Evolutionary conservation across 768 basidiomycete genomes (phyloP), one percentile per base, ranked within the genome.

Genomic region (Russula lepida): DNA sequence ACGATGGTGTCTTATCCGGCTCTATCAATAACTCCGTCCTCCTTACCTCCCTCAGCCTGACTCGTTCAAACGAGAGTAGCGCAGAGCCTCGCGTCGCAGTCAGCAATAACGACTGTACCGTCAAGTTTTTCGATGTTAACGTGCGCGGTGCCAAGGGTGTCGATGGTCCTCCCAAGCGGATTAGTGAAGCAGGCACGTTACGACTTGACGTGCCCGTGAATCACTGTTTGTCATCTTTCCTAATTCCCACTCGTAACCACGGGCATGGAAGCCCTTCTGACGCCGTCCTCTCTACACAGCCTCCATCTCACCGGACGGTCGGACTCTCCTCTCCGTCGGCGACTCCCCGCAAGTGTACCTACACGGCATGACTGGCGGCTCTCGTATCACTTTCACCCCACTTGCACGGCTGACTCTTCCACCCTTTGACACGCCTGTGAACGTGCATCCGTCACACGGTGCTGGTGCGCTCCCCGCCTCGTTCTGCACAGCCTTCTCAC

Each of bases 291-390:
- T 27, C 46, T 50, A 44, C 47, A 56, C 67, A 95, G 92, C 90
- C 4, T 93, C 93, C 9, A 81, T 98, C 67, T 93, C 92, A 0
- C 92, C 92, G 0, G 91, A 95, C 68, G 88, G 92, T 1, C 81
- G 83, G 48, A 92, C 87, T 0, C 79, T 98, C 15, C 81, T 97
- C 1, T 92, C 88, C 3, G 94, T 95, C 0, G 94, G 95, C 25
- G 94, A 98, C 70, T 93, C 92, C 11, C 83, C 85, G 47, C 86
- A 91, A 59, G 85, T 95, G 12, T 88, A 85, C 69, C 79, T 98
- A 15, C 89, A 93, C 68, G 82, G 84, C 56, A 79, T 95, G 62
- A 80, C 82, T 2, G 86, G 86, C 43, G 84, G 87, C 30, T 73
- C 80, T 15, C 74, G 70, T 28, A 75, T 88, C 65, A 74, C 81